Evolutionary conservation across 257 asterid species (phyloP), one percentile per base, ranked within the genome.

Genomic region (Nicotiana tabacum): DNA sequence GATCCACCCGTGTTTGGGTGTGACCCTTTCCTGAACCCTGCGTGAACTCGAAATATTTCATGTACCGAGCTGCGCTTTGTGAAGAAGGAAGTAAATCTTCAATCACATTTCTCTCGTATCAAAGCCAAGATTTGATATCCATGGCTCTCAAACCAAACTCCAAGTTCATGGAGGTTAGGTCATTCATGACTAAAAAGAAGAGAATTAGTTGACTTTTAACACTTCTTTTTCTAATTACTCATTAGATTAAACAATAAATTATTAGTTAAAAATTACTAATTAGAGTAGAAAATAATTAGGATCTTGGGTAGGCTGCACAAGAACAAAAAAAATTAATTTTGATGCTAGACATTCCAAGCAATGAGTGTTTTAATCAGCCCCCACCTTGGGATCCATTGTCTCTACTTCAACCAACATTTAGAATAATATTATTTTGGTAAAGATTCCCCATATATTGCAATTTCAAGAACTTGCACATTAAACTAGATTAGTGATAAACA

Each of bases 351-450:
- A 89, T 90, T 89, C 86, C 85, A 89, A 87, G 87, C 87, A 86
- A 91, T 88, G 80, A 87, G 90, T 90, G 91, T 84, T 85, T 74
- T 86, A 89, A 86, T 88, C 86, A 85, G 92, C 83, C 94, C 93
- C 94, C 90, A 91, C 93, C 89, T 85, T 64, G 88, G 96, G 90
- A 90, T 85, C 90, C 87, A 89, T 77, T 92, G 98, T 92, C 98
- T 84, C 93, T 67, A 6, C 83, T 89, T 89, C 97, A 88, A 90
- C 97, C 96, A 89, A 90, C 98, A 92, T 91, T 77, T 82, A 86
- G 96, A 94, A 94, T 93, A 89, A 82, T 87, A 90, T 89, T 86
- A 90, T 90, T 92, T 93, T 88, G 89, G 83, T 87, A 83, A 90
- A 92, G 91, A 92, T 90, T 92, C 91, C 86, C 86, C 72, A 84